Percentiles rank a stretch among this genome's conserved stretches.
Conservation (phyloP, 345 rosid species). For the Hibiscus syriacus region DNA sequence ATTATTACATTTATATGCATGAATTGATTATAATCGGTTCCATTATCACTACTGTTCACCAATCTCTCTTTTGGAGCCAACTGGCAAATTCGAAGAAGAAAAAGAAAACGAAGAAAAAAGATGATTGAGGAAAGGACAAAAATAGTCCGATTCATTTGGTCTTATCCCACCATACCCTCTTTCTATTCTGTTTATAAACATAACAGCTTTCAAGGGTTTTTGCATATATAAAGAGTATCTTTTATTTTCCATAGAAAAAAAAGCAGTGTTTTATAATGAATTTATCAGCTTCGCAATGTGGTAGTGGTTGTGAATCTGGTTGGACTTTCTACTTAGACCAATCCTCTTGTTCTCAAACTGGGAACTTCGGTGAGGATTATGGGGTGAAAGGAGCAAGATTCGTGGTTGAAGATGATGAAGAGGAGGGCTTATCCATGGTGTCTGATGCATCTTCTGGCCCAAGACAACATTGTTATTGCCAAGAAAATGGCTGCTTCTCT, state of each 20-base stretch:
- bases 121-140: slow-evolving; percentile 37
- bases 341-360: neutral
- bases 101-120: no score
- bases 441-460: neutral
- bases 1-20: slow-evolving; percentile 10
- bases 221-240: neutral
- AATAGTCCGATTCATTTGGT: slow-evolving; percentile 34
- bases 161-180: slow-evolving; percentile 12
- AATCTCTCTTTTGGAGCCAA: no score
- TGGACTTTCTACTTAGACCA: neutral
- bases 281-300: neutral
- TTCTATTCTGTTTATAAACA: slow-evolving; percentile 1
- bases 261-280: slow-evolving; percentile 7
- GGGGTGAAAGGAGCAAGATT: slow-evolving; percentile 12
- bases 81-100: neutral
- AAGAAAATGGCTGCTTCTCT: slow-evolving; percentile 23
- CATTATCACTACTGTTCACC: slow-evolving; percentile 8
- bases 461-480: slow-evolving; percentile 23
- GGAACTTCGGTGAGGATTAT: slow-evolving; percentile 9
- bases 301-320: neutral
- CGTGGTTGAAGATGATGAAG: slow-evolving; percentile 20
- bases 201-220: slow-evolving; percentile 1
- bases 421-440: neutral
- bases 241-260: neutral
- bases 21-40: slow-evolving; percentile 13